Evolutionary conservation across 441 rosid species (phyloP).

Genomic region (Gossypium gossypioides): DNA sequence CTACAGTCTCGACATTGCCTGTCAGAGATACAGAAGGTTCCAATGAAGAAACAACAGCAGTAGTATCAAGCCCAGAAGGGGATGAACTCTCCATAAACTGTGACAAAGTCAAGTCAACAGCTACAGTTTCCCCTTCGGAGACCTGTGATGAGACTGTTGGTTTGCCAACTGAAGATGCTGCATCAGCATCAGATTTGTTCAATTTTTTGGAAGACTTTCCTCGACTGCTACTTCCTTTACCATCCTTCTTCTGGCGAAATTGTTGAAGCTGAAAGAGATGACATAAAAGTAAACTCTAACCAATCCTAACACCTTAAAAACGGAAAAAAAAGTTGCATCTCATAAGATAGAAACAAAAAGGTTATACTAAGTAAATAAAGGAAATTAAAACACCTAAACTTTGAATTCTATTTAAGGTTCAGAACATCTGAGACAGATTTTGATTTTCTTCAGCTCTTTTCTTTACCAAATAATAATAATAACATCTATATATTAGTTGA

Average conservation of each 20-base stretch:
- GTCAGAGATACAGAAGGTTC: constrained; percentile 24
- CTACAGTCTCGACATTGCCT: constrained; percentile 10
- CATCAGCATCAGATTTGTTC: constrained; percentile 41
- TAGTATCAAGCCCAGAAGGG: constrained; percentile 27
- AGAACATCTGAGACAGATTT: not conserved
- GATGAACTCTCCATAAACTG: constrained; percentile 24
- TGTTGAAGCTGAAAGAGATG: constrained; percentile 77
- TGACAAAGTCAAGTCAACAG: constrained; percentile 32
- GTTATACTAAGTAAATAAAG: not conserved
- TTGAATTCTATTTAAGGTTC: not conserved
- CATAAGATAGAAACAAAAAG: not conserved
- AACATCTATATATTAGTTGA: not conserved
- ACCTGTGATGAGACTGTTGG: constrained; percentile 22
- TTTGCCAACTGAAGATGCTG: constrained; percentile 19
- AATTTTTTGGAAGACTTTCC: constrained; percentile 67
- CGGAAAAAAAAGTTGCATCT: not conserved
- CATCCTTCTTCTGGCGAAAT: constrained; percentile 88
- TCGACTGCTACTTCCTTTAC: constrained; percentile 64
- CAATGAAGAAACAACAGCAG: constrained; percentile 29
- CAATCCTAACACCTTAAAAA: not conserved
- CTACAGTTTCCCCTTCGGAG: constrained; percentile 32
- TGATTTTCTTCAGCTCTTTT: not conserved
- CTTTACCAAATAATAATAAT: not conserved
- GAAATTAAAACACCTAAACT: not conserved
- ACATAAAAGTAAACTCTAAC: constrained; percentile 5